Evolutionary conservation across 2,329 filamentous ascomycete species (phyloP).

Genomic region (Ophiobolus disseminans): DNA sequence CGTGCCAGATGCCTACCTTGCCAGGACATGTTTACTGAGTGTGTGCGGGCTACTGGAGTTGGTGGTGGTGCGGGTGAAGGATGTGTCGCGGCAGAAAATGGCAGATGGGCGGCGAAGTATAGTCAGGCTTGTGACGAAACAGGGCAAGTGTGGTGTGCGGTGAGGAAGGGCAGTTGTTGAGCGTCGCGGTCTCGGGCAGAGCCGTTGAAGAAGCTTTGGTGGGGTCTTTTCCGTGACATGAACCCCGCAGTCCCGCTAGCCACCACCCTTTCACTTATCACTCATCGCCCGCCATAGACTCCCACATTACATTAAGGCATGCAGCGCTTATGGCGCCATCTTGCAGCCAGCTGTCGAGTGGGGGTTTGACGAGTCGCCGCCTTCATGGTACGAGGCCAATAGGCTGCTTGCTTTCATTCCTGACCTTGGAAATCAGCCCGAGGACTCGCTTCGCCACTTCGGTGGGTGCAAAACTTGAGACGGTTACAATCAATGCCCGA

Average conservation of each 20-base stretch:
- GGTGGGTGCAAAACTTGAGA: no score
- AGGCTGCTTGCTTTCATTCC: neutral
- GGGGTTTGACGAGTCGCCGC: conserved; percentile 13
- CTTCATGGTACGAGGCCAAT: neutral
- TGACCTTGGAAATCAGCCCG: neutral
- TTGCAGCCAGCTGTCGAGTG: conserved; percentile 21
- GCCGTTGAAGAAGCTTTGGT: conserved; percentile 19
- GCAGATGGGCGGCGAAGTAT: conserved; percentile 19
- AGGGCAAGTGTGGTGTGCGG: conserved; percentile 27
- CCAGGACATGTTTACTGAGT: conserved; percentile 51
- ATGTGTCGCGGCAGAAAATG: conserved; percentile 14
- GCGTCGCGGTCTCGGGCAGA: conserved; percentile 24
- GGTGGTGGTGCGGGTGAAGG: conserved; percentile 19
- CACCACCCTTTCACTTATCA: neutral
- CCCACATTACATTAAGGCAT: conserved; percentile 1
- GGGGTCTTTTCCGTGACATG: neutral
- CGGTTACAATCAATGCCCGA: no score
- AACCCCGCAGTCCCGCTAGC: conserved; percentile 7
- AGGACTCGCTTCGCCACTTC: no score
- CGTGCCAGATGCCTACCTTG: conserved; percentile 45
- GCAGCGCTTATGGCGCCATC: conserved; percentile 38
- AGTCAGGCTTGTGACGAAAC: conserved; percentile 36
- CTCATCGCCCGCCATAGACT: neutral
- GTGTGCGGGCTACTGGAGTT: conserved; percentile 32
- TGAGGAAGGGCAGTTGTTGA: conserved; percentile 31